Conservation (phyloP, 1,284 basidiomycete genomes). For the Wallemia ichthyophaga region DNA sequence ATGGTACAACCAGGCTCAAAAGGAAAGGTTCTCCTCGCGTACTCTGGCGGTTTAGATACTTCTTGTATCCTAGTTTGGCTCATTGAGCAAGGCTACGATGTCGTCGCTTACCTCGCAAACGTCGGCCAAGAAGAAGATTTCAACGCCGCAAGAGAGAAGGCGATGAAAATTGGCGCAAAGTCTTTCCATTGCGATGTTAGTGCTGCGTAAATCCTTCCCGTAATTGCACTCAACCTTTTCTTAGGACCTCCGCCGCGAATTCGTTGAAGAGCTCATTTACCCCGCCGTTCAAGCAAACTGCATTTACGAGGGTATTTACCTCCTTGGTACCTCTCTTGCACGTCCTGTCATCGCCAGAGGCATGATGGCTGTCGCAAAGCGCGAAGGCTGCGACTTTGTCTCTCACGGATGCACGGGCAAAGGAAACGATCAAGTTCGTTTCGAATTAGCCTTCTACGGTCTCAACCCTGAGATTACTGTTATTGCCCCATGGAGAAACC, state of each 20-base stretch:
- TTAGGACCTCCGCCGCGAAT: constrained; percentile 79
- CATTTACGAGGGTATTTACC: constrained; percentile 98
- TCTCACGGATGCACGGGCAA: constrained; percentile 98
- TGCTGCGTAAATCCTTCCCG: not conserved
- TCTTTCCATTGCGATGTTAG: constrained; percentile 71
- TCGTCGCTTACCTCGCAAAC: constrained; percentile 95
- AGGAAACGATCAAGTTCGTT: constrained; percentile 97
- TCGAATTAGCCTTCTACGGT: constrained; percentile 96
- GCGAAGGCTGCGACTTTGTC: constrained; percentile 80
- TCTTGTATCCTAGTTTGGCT: constrained; percentile 91
- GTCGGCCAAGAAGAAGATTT: constrained; percentile 59
- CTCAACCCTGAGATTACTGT: constrained; percentile 97
- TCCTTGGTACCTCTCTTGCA: constrained; percentile 88
- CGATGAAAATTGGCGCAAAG: constrained; percentile 67
- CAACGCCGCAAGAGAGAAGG: constrained; percentile 69
- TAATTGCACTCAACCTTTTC: not conserved
- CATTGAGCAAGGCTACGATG: constrained; percentile 92
- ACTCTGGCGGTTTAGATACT: constrained; percentile 92
- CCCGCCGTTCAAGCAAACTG: constrained; percentile 93
- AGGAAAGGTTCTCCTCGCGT: constrained; percentile 72
- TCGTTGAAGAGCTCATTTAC: constrained; percentile 87
- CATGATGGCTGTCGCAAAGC: constrained; percentile 81
- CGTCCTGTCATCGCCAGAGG: constrained; percentile 95
- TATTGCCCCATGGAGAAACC: constrained; percentile 59
- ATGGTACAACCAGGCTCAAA: constrained; percentile 11